Percentiles rank a stretch among this genome's conserved stretches.
Conservation (phyloP, 73 alveolate genomes). For the Paramecium pentaurelia region DNA sequence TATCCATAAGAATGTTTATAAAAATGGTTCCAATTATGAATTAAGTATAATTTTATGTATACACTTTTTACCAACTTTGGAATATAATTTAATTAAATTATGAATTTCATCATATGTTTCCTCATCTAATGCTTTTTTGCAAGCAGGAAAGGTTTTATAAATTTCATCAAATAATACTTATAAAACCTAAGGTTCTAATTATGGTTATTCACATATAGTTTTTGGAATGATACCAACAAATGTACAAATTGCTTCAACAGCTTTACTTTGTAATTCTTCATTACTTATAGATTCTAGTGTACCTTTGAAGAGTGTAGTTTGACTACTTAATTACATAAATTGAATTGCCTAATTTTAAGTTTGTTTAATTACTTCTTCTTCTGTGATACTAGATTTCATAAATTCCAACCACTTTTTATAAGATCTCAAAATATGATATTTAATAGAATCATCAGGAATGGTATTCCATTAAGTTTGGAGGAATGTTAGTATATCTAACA, state of each 20-base stretch:
- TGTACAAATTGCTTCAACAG: conserved; percentile 12
- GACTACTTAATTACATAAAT: neutral
- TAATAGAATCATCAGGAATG: neutral
- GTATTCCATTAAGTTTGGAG: neutral
- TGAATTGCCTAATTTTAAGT: neutral
- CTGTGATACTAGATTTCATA: neutral
- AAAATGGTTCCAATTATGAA: neutral
- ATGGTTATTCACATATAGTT: neutral
- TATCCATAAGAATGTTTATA: neutral
- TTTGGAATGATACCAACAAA: conserved; percentile 18
- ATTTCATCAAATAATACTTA: neutral
- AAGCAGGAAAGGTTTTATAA: neutral
- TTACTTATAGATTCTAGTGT: neutral
- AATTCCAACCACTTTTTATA: conserved; percentile 40
- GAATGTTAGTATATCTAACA: neutral
- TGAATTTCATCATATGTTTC: conserved; percentile 1
- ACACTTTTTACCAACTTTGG: neutral
- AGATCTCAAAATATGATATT: neutral
- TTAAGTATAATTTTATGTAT: neutral
- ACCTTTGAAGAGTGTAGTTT: neutral
- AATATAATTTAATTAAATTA: neutral
- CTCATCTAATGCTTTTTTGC: conserved; percentile 11
- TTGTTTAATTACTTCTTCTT: neutral
- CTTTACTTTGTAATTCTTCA: neutral
- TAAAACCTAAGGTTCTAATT: neutral